phyloP scores from a whole-genome alignment of 768 basidiomycete genomes.

The Cystobasidium onofrii region DNA sequence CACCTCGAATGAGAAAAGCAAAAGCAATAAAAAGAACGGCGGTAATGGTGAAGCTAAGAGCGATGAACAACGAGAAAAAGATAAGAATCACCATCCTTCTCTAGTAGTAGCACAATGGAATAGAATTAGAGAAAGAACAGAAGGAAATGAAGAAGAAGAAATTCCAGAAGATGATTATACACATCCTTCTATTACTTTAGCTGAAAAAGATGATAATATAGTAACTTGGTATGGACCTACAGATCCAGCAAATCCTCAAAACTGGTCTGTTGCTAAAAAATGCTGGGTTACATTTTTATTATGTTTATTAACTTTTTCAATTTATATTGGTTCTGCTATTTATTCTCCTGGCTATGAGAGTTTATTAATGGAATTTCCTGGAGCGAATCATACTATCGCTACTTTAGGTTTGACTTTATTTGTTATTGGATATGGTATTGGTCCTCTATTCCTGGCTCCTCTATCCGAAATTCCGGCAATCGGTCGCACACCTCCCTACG shows the following conservation, averaged over 20 bases:
- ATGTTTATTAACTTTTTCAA: constrained; percentile 33
- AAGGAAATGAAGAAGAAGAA: not conserved
- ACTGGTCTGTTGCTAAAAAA: constrained; percentile 31
- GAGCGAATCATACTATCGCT: constrained; percentile 28
- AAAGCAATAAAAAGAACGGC: not conserved
- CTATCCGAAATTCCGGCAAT: constrained; percentile 45
- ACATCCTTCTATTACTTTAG: not conserved
- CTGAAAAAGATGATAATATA: constrained; percentile 31
- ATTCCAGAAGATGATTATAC: not conserved
- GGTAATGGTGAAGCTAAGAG: not conserved
- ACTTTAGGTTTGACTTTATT: constrained; percentile 46
- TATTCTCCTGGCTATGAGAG: constrained; percentile 34
- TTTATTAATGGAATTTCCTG: constrained; percentile 26
- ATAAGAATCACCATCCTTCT: not conserved
- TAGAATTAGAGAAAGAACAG: not conserved
- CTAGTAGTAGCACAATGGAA: not conserved
- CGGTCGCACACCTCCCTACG: constrained; percentile 46
- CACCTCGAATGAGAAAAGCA: not conserved
- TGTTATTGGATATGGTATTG: constrained; percentile 44
- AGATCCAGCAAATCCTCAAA: constrained; percentile 33
- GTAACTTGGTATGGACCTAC: constrained; percentile 35
- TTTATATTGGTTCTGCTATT: constrained; percentile 38
- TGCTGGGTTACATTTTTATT: constrained; percentile 22
- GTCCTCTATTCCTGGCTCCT: constrained; percentile 38
- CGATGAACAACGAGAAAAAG: not conserved